Percentiles rank a stretch among this genome's conserved stretches.
phyloP scores from a whole-genome alignment of 306 rosid genomes.

The Rosa persica region DNA sequence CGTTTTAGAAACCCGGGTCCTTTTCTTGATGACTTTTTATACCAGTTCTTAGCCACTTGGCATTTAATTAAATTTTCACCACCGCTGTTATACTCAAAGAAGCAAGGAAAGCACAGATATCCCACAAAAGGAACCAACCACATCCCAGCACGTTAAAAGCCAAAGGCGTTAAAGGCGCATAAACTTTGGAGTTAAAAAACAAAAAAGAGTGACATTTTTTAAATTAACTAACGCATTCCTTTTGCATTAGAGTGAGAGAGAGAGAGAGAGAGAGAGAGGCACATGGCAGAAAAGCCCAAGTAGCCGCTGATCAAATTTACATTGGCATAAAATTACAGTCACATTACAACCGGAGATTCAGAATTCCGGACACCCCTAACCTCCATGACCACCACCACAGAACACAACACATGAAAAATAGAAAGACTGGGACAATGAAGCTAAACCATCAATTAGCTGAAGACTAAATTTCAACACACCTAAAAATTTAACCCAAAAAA shows the following conservation, averaged over 20 bases:
- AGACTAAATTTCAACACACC: constrained; percentile 11
- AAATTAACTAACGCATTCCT: background rate
- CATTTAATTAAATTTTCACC: background rate
- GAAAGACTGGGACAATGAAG: background rate
- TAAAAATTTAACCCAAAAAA: constrained; percentile 7
- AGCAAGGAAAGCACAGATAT: background rate
- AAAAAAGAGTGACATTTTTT: background rate
- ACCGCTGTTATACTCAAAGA: background rate
- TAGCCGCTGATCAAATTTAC: constrained; percentile 41
- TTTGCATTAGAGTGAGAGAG: background rate
- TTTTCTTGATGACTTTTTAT: background rate
- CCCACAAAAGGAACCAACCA: constrained; percentile 6
- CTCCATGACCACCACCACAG: constrained; percentile 22
- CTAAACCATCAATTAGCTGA: constrained; percentile 9
- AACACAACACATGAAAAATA: background rate
- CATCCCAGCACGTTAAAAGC: background rate
- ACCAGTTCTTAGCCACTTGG: background rate
- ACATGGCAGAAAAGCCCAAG: constrained; percentile 22
- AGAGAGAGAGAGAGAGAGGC: constrained; percentile 13
- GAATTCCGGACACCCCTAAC: background rate
- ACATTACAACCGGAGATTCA: constrained; percentile 1
- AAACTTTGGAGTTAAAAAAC: background rate
- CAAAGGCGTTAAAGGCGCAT: background rate
- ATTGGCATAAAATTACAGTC: constrained; percentile 32
- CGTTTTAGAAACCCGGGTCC: background rate